Conservation (phyloP, 2,329 filamentous ascomycete genomes). For the Ophiostoma sp. region DNA sequence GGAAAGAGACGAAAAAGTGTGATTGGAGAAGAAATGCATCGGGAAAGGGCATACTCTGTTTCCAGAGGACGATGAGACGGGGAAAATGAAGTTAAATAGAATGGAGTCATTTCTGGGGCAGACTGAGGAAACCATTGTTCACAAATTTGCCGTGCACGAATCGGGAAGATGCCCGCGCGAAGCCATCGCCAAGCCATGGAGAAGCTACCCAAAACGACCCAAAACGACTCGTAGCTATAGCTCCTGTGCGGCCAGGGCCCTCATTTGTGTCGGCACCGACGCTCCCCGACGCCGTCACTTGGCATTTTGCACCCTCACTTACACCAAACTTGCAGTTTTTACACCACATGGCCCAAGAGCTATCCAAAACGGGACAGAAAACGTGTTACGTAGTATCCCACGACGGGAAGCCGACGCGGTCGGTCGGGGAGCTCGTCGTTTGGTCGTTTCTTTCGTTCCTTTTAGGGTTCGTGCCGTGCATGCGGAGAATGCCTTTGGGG, state of each 20-base stretch:
- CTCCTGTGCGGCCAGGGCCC: neutral
- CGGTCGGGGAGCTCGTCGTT: neutral
- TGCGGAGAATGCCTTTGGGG: neutral
- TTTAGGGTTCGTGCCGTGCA: neutral
- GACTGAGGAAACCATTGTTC: neutral
- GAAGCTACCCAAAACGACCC: neutral
- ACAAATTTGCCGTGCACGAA: neutral
- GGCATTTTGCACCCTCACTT: neutral
- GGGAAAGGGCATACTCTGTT: neutral
- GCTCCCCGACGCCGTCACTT: neutral
- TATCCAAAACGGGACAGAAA: neutral
- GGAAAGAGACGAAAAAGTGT: neutral
- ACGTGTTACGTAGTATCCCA: neutral
- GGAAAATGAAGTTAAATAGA: neutral
- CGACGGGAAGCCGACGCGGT: neutral
- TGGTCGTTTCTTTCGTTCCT: neutral
- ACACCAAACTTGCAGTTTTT: neutral
- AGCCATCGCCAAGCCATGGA: neutral
- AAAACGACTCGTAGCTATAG: neutral
- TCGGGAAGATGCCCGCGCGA: neutral
- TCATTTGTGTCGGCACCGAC: constrained; percentile 5
- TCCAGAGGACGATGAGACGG: neutral
- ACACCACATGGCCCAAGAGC: neutral
- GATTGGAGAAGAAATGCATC: neutral
- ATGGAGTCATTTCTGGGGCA: neutral